These are phyloP conservation scores for Rubus parviflorus DNA, from an alignment of 306 rosid species.

Conservation along the genomic window DNA sequence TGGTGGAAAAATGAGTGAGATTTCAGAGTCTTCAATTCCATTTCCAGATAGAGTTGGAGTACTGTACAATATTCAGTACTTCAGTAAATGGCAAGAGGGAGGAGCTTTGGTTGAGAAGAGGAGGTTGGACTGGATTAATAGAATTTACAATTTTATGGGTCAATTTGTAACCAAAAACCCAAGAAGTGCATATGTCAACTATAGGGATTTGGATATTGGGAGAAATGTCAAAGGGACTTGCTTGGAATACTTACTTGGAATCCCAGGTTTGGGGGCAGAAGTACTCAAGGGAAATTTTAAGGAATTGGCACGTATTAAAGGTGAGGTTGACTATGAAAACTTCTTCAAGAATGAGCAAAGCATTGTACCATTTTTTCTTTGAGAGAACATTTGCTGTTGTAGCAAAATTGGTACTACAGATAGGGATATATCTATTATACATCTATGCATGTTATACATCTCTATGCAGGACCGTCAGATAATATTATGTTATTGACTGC, in stretches of 20 bases:
- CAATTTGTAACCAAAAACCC: conserved; percentile 14
- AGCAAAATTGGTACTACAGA: too few relatives aligned
- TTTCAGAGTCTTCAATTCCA: conserved; percentile 20
- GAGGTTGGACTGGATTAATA: conserved; percentile 8
- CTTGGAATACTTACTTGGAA: not conserved
- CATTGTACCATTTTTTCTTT: not conserved
- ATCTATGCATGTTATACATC: too few relatives aligned
- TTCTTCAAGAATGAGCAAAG: conserved; percentile 19
- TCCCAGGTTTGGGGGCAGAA: conserved; percentile 14
- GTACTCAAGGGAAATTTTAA: conserved; percentile 11
- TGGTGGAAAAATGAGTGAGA: conserved; percentile 31
- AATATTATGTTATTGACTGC: too few relatives aligned
- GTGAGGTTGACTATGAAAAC: not conserved
- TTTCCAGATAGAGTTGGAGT: conserved; percentile 15
- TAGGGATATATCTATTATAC: too few relatives aligned
- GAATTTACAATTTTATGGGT: conserved; percentile 3
- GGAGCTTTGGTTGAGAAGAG: not conserved
- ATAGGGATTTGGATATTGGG: conserved; percentile 16
- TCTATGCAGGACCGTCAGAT: too few relatives aligned
- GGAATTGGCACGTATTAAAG: not conserved
- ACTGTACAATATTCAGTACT: conserved; percentile 4
- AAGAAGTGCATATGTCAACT: conserved; percentile 14
- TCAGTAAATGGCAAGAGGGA: not conserved
- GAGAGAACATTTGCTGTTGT: too few relatives aligned
- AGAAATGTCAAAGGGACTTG: not conserved